Evolutionary conservation across 1,284 basidiomycete species (phyloP), one percentile per base, ranked within the genome.

Genomic region (Coniferiporia weirii): DNA sequence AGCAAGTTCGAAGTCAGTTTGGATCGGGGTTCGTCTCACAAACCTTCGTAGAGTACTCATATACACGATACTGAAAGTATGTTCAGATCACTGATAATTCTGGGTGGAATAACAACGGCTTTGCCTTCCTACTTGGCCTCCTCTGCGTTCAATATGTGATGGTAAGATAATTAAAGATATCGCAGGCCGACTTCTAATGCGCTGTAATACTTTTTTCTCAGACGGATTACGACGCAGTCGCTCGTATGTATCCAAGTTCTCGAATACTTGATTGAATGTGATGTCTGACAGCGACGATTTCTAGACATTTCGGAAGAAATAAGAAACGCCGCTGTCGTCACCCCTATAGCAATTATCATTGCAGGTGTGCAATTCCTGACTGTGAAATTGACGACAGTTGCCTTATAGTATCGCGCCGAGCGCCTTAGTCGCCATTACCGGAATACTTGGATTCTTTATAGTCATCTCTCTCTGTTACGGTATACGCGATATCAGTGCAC

Each of bases 111-210:
- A 66, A 64, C 52, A 52, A 38, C 8, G 64, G 64, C 3, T 66
- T 66, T 35, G 62, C 60, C 13, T 64, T 66, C 50, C 51, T 66
- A 17, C 53, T 66, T 12, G 65, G 65, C 36, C 35, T 66, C 12
- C 53, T 66, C 32, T 59, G 65, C 46, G 65, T 66, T 6, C 64
- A 65, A 57, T 66, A 61, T 57, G 65, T 66, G 17, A 62, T 66
- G 64, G 64, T 61, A 38, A 53, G 56, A 13, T 17, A 4, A 52
- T 3, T 36, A 32, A 45, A 38, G 3, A 51, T 53, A 32, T 46
- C 19, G 44, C 44, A n/a, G 15, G n/a, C 13, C 44, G 27, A 27
- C 27, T 27, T 27, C 27, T 27, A 27, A 27, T 27, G 44, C 17
- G 19, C 44, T 17, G n/a, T n/a, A 54, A 2, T 48, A 22, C 2